Base-by-base conservation (phyloP, 306 rosid genomes). In the Trifolium pratense region DNA sequence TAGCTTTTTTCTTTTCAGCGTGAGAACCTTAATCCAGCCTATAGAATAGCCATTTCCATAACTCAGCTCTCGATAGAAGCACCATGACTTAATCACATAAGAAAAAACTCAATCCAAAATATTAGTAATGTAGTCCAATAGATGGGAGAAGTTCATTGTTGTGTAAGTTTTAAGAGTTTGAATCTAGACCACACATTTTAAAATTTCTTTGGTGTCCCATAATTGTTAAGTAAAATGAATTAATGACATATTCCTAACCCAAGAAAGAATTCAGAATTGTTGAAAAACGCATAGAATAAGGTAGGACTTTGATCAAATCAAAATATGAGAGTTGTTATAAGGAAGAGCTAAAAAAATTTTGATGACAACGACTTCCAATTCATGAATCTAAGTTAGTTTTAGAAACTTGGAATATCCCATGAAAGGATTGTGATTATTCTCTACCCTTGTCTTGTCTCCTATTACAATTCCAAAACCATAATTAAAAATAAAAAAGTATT, bases 371-470 rank as follows among this genome's bases (percentile, higher is more conserved):
- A 51, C 82, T 62, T 77, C 42, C 51, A 59, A 56, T 32, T 67
- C 58, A 34, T 32, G 37, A 58, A 76, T 25, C 74, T 5, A 69
- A 59, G 9, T 79, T 64, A 16, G 72, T 46, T 18, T 62, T 25
- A 3, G 64, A 61, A 70, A 60, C 37, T 37, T 55, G 46, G 87
- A 80, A 43, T 66, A 76, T 66, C 39, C 61, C 2, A 45, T 61
- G 6, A 63, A 64, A 46, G 78, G 58, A 23, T 48, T 48, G 53
- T 48, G 53, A 60, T 71, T 23, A 32, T 76, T 73, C 55, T 62
- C 11, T 3, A 3, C 20, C 61, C 5, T 3, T 25, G 1, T 3
- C n/a, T 10, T n/a, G n/a, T n/a, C n/a, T n/a, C 3, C 18, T 23
- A 39, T 49, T 61, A 15, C 65, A 10, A 66, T 51, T 34, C 21